Conservation (phyloP, 768 basidiomycete species). For the Termitomyces sp. region DNA sequence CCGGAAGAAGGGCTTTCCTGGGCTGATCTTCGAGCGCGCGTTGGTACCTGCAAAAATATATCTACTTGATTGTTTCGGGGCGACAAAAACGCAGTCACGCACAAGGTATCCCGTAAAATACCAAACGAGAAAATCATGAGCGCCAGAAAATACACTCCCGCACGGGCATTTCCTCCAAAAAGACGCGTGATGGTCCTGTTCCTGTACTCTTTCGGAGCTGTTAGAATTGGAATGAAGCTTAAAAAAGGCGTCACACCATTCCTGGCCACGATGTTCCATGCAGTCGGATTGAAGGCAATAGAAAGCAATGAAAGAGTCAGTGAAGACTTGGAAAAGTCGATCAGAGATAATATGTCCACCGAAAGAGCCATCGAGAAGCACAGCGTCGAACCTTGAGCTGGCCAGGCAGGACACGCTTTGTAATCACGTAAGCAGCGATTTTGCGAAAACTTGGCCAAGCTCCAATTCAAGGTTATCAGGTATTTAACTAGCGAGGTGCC, state of each 20-base stretch:
- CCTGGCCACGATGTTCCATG: conserved; percentile 93
- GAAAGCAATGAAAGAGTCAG: conserved; percentile 60
- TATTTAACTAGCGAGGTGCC: not conserved
- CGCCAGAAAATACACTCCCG: conserved; percentile 87
- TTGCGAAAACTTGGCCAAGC: too few species aligned
- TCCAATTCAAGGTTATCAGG: too few species aligned
- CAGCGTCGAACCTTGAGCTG: conserved; percentile 10
- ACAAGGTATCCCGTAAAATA: conserved; percentile 83
- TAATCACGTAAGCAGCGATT: conserved; percentile 6
- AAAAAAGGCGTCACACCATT: conserved; percentile 55
- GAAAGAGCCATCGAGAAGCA: conserved; percentile 13
- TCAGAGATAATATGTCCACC: conserved; percentile 15
- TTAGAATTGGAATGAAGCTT: not conserved
- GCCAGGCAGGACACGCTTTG: not conserved
- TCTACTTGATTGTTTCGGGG: not conserved
- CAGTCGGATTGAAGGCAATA: conserved; percentile 87
- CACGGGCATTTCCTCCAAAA: conserved; percentile 65
- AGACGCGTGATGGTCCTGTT: conserved; percentile 86
- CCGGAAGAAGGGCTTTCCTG: conserved; percentile 53
- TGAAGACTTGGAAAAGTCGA: conserved; percentile 64
- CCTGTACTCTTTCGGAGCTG: conserved; percentile 43
- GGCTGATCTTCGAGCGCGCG: conserved; percentile 78
- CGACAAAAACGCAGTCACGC: conserved; percentile 24
- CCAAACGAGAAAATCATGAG: conserved; percentile 81
- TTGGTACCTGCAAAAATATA: conserved; percentile 50